Evolutionary conservation across 495 filamentous ascomycete species (phyloP).

Genomic region (Rostrohypoxylon terebratum): DNA sequence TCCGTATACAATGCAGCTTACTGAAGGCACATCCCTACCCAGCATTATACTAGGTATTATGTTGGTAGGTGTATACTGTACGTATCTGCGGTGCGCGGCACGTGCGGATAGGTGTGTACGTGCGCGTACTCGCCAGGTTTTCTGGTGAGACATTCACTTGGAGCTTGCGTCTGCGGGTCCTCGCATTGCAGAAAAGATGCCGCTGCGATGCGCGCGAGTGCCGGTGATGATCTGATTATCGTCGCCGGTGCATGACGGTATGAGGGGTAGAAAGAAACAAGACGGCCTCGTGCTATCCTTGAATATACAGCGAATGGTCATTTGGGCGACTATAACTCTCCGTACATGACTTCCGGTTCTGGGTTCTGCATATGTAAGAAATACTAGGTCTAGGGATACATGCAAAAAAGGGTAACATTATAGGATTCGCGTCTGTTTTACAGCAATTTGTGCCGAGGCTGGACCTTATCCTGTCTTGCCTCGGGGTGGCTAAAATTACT

Average conservation of each 20-base stretch:
- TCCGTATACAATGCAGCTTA: not conserved
- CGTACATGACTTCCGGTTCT: not conserved
- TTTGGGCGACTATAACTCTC: not conserved
- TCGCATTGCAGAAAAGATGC: slow-evolving; percentile 3
- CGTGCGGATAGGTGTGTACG: no score
- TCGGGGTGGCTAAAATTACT: slow-evolving; percentile 23
- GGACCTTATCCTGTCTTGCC: not conserved
- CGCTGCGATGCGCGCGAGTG: slow-evolving; percentile 5
- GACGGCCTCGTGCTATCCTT: not conserved
- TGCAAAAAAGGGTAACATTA: slow-evolving; percentile 28
- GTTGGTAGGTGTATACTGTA: slow-evolving; percentile 12
- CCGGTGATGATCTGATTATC: slow-evolving; percentile 41
- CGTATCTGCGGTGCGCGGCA: not conserved
- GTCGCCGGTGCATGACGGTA: slow-evolving; percentile 21
- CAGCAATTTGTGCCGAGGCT: slow-evolving; percentile 7
- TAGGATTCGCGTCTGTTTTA: slow-evolving; percentile 39
- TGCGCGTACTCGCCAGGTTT: not conserved
- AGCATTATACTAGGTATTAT: not conserved
- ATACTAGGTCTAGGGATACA: not conserved
- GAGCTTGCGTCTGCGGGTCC: not conserved
- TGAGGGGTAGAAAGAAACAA: slow-evolving; percentile 16
- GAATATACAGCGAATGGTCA: not conserved
- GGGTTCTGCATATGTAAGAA: slow-evolving; percentile 2
- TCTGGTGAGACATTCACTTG: not conserved
- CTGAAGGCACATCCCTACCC: slow-evolving; percentile 7